phyloP scores from a whole-genome alignment of 169 alveolate genomes.

The Cryptosporidium felis region DNA sequence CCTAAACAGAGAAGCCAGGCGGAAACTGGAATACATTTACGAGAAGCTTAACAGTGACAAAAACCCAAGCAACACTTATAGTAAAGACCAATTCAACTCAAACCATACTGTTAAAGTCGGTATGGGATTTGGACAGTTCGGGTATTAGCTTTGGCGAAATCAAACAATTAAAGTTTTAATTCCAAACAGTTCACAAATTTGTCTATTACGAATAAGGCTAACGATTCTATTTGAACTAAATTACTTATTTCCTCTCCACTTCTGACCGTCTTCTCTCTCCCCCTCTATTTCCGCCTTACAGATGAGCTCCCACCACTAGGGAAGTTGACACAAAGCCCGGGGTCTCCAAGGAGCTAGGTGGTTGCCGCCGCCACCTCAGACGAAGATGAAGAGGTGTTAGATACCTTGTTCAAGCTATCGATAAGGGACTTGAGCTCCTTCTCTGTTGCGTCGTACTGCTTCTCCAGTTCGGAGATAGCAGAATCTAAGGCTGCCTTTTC shows the following conservation, averaged over 20 bases:
- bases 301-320: neutral
- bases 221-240: too few species aligned
- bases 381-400: conserved; percentile 17
- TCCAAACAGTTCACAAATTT: too few species aligned
- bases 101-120: conserved; percentile 29
- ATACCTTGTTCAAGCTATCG: neutral
- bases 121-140: conserved; percentile 63
- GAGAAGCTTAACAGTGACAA: conserved; percentile 11
- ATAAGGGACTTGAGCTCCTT: conserved; percentile 22
- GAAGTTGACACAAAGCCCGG: neutral
- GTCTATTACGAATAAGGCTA: too few species aligned
- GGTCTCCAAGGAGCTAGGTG: too few species aligned
- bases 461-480: conserved; percentile 55
- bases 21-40: conserved; percentile 49
- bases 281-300: neutral
- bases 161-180: too few species aligned
- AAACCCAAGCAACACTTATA: neutral
- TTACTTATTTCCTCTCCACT: neutral
- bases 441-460: conserved; percentile 59
- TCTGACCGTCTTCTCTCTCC: neutral
- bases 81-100: neutral
- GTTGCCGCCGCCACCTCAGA: neutral
- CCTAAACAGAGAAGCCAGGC: conserved; percentile 57
- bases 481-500: conserved; percentile 74
- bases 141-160: conserved; percentile 2